Evolutionary conservation across 352 stramenopile species (phyloP), one percentile per base, ranked within the genome.

Genomic region (Achlya hypogyna): DNA sequence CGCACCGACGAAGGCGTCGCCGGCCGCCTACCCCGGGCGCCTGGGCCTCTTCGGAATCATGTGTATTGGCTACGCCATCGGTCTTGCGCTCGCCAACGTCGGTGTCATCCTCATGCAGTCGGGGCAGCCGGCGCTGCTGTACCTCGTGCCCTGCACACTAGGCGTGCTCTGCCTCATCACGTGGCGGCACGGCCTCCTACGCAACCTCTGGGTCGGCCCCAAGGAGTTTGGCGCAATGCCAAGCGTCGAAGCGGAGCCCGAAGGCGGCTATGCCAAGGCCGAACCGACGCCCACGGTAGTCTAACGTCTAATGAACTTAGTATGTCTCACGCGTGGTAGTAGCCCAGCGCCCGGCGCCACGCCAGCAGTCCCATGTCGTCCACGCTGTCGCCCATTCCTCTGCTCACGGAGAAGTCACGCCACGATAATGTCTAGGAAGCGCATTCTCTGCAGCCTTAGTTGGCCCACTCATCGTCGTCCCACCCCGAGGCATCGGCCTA

Each of bases 61-160:
- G 53, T 86, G 97, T 49, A 88, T 96, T 72, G 91, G 91, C 10
- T 99, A 99, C 75, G 89, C 92, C 10, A 74, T 98, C 62, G 93
- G 95, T 14, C 76, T 98, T 25, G 71, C 95, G 29, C 85, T 98
- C 65, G 96, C 96, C 10, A 98, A 98, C 79, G 54, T 92, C 23
- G 96, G 83, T 1, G 95, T 99, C 10, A 88, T 96, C 65, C 51
- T 94, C 16, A 98, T 96, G 74, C 73, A 84, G 23, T 87, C 95
- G 71, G 94, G 94, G 2, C 96, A 99, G 71, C 96, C 95, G 10
- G 95, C 96, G 31, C 79, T 98, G 35, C 87, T 99, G 77, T 99
- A 99, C 75, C 69, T 99, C 6, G 95, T 98, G 32, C 93, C 93
- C 22, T 96, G 84, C 65, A 97, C 89, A 34, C 77, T 98, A 0